These are phyloP conservation scores for Termitomyces sp. DNA, from an alignment of 768 basidiomycete species.

Conservation along the genomic window DNA sequence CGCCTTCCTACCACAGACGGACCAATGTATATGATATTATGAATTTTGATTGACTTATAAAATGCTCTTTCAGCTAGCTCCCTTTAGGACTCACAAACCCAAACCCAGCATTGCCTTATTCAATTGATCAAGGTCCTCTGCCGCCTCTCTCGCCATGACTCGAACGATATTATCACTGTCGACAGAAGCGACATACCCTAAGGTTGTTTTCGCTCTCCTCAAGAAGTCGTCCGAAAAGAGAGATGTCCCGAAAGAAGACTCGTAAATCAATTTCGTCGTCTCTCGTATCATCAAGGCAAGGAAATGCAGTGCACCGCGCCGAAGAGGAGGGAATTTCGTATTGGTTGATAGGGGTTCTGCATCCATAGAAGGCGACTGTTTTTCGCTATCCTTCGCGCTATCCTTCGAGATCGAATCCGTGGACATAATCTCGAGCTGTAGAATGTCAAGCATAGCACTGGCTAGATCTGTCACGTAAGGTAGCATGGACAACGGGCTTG, in stretches of 20 bases:
- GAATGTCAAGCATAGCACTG: slow-evolving; percentile 69
- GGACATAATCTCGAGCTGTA: slow-evolving; percentile 58
- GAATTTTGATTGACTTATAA: neutral
- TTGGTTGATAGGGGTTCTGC: slow-evolving; percentile 52
- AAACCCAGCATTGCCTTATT: slow-evolving; percentile 41
- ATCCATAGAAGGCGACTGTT: slow-evolving; percentile 39
- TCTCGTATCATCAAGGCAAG: slow-evolving; percentile 67
- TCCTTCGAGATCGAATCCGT: slow-evolving; percentile 16
- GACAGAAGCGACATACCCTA: slow-evolving; percentile 65
- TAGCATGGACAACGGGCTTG: slow-evolving; percentile 57
- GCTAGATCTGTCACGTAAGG: slow-evolving; percentile 61
- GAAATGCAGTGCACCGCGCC: slow-evolving; percentile 86
- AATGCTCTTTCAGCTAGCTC: neutral
- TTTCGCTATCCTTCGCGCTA: slow-evolving; percentile 19
- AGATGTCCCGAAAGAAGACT: slow-evolving; percentile 24
- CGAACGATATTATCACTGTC: slow-evolving; percentile 72
- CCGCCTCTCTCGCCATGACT: slow-evolving; percentile 73
- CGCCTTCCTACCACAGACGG: neutral
- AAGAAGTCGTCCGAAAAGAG: slow-evolving; percentile 35
- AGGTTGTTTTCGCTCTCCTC: slow-evolving; percentile 50
- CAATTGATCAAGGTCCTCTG: slow-evolving; percentile 50
- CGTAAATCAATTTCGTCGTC: slow-evolving; percentile 47
- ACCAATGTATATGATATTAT: neutral
- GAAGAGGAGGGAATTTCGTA: slow-evolving; percentile 71
- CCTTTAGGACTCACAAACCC: slow-evolving; percentile 23